Evolutionary conservation across 805 yeast genomes (phyloP).

Genomic region (Komagataella phaffii): DNA sequence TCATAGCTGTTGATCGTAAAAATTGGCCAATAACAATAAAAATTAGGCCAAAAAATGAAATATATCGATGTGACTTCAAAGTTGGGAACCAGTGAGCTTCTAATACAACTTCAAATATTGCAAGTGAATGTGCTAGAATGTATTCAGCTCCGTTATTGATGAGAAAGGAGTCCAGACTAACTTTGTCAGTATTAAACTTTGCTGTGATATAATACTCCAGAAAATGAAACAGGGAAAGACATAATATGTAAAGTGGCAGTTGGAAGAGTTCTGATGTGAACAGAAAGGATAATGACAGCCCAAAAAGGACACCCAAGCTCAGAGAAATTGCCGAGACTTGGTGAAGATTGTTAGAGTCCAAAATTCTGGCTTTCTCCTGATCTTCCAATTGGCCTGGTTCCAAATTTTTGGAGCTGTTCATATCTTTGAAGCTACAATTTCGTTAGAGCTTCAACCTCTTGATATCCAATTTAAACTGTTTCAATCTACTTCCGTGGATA

Average conservation of each 20-base stretch:
- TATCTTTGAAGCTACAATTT: neutral
- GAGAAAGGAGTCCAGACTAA: slow-evolving; percentile 57
- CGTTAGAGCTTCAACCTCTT: neutral
- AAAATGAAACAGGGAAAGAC: slow-evolving; percentile 58
- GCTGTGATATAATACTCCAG: slow-evolving; percentile 78
- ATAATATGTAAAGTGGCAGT: slow-evolving; percentile 33
- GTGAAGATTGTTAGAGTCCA: neutral
- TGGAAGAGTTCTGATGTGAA: slow-evolving; percentile 17
- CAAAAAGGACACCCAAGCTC: slow-evolving; percentile 15
- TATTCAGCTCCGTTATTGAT: slow-evolving; percentile 52
- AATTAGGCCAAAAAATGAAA: slow-evolving; percentile 30
- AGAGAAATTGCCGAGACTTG: neutral
- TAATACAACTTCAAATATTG: slow-evolving; percentile 34
- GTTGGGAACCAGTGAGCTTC: slow-evolving; percentile 28
- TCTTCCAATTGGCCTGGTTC: neutral
- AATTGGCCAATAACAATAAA: slow-evolving; percentile 49
- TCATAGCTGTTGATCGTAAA: slow-evolving; percentile 69
- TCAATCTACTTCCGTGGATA: neutral
- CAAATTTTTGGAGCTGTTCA: neutral
- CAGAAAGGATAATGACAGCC: slow-evolving; percentile 19
- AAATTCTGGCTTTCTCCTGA: neutral
- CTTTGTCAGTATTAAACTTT: slow-evolving; percentile 49
- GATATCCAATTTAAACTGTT: neutral
- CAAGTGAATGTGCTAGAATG: slow-evolving; percentile 38
- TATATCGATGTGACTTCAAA: slow-evolving; percentile 11